Evolutionary conservation across 371 early-diverging fungal genomes (phyloP).

Genomic region (Entomophthora muscae): DNA sequence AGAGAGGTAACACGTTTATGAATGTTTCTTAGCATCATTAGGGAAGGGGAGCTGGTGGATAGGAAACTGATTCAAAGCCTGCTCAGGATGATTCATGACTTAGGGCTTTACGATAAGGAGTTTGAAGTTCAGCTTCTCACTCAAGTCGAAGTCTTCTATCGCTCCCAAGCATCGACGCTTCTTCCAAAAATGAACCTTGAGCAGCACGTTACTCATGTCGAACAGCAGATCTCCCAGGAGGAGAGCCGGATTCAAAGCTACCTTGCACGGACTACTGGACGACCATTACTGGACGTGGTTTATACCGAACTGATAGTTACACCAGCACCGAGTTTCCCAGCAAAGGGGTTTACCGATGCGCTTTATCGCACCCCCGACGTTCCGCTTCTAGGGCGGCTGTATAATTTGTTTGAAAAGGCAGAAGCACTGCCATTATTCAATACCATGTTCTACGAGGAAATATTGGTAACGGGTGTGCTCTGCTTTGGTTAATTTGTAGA

Average conservation of each 20-base stretch:
- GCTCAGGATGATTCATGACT: neutral
- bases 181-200: neutral
- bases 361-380: neutral
- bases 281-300: neutral
- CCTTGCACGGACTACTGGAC: neutral
- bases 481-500: conserved; percentile 15
- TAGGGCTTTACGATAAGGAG: neutral
- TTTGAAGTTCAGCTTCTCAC: neutral
- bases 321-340: neutral
- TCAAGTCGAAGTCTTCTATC: neutral
- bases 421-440: neutral
- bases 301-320: neutral
- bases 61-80: neutral
- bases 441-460: neutral
- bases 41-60: neutral
- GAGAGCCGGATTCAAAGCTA: neutral
- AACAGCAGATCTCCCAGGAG: neutral
- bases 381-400: neutral
- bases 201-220: neutral
- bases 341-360: neutral
- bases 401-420: neutral
- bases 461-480: neutral
- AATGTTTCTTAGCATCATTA: neutral
- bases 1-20: neutral
- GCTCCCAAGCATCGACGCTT: neutral